phyloP scores from a whole-genome alignment of 2,329 filamentous ascomycete genomes.

The Apiospora sp. region DNA sequence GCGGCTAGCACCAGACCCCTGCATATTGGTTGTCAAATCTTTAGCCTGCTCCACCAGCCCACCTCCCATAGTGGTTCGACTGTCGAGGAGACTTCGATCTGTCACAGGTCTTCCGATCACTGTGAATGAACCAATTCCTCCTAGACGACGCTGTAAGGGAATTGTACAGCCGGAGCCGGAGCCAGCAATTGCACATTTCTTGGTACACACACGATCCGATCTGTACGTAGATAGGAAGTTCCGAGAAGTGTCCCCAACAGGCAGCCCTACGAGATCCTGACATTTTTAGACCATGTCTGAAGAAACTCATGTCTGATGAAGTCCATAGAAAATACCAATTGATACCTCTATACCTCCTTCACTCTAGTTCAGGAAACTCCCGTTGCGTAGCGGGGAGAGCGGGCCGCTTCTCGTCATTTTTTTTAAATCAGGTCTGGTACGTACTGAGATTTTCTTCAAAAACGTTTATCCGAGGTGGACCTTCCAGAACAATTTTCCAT shows the following conservation, averaged over 20 bases:
- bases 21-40: slow-evolving; percentile 20
- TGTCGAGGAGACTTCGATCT: background rate
- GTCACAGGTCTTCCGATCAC: slow-evolving; percentile 14
- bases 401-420: background rate
- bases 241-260: background rate
- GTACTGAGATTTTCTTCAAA: background rate
- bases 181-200: background rate
- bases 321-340: background rate
- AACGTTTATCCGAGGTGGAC: slow-evolving; percentile 22
- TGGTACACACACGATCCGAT: background rate
- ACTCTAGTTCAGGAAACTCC: background rate
- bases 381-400: slow-evolving; percentile 9
- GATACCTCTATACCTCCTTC: background rate
- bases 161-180: background rate
- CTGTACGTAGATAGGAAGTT: background rate
- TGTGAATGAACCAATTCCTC: background rate
- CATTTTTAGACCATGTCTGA: background rate
- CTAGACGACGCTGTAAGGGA: background rate
- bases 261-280: slow-evolving; percentile 3
- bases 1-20: background rate
- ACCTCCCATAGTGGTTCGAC: background rate
- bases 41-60: background rate
- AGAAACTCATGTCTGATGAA: background rate
- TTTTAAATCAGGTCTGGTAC: background rate
- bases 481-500: slow-evolving; percentile 16